Evolutionary conservation across 1,139 yeast genomes (phyloP).

Genomic region (Geotrichum histeridarum): DNA sequence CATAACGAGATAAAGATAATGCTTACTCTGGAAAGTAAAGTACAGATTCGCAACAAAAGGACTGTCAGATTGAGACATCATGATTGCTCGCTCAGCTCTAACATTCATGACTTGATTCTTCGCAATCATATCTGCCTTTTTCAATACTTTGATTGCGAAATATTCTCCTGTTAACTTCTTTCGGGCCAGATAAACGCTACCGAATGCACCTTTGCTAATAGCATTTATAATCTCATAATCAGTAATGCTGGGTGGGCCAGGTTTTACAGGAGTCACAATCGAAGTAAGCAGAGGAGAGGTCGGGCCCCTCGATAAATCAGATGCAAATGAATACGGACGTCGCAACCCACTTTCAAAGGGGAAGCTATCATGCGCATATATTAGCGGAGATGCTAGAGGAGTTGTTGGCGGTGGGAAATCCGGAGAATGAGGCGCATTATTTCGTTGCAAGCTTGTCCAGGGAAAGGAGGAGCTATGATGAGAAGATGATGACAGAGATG

Average conservation of each 20-base stretch:
- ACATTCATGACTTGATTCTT: slow-evolving; percentile 94
- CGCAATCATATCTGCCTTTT: slow-evolving; percentile 92
- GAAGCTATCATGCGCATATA: slow-evolving; percentile 28
- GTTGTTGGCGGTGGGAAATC: slow-evolving; percentile 26
- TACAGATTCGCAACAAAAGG: slow-evolving; percentile 89
- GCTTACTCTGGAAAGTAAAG: slow-evolving; percentile 82
- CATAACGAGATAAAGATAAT: slow-evolving; percentile 87
- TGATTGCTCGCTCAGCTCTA: slow-evolving; percentile 88
- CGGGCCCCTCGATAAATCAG: slow-evolving; percentile 40
- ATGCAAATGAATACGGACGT: slow-evolving; percentile 26
- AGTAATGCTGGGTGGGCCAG: slow-evolving; percentile 60
- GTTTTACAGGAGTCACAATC: slow-evolving; percentile 41
- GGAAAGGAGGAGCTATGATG: background rate
- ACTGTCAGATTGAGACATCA: slow-evolving; percentile 94
- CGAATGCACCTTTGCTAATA: slow-evolving; percentile 95
- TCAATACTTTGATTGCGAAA: slow-evolving; percentile 90
- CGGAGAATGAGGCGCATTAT: slow-evolving; percentile 5
- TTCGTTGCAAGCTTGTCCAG: slow-evolving; percentile 15
- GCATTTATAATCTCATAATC: slow-evolving; percentile 91
- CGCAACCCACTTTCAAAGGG: slow-evolving; percentile 21
- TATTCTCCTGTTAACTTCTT: slow-evolving; percentile 86
- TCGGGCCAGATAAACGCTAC: slow-evolving; percentile 83
- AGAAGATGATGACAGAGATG: slow-evolving; percentile 9
- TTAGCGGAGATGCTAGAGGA: slow-evolving; percentile 30
- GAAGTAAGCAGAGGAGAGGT: slow-evolving; percentile 76